Base-by-base conservation (phyloP, 495 filamentous ascomycete genomes). In the Neurospora sp. region DNA sequence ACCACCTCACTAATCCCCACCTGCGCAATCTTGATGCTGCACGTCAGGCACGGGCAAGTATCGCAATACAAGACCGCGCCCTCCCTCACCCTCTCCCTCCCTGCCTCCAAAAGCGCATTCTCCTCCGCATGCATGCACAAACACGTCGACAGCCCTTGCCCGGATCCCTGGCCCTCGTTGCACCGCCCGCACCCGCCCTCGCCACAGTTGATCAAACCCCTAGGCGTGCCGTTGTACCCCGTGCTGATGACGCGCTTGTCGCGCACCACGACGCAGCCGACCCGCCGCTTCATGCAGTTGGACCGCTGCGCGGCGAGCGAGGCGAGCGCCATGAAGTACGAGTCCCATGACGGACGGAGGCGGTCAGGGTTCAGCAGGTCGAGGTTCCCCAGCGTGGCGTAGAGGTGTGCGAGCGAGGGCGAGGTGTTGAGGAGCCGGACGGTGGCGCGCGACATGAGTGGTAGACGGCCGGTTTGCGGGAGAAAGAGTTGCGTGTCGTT, bases 31-130 rank as follows among this genome's bases (percentile, higher is more conserved):
- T 99, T 99, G 83, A 98, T 94, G 75, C 92, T 95, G 80, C 96
- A 99, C n/a, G 96, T 99, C 84, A 98, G 86, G 77, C 96, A 99
- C 14, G 96, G 96, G 77, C 96, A 98, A 80, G 96, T 99, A 80
- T 98, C 93, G 78, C 96, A 98, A 79, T 99, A 99, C 39, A 99
- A 84, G 71, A 91, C 92, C 14, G 92, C 91, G 88, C 78, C 89
- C 70, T 92, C 90, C 42, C 93, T 86, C 75, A 99, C 92, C 27
- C 96, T 86, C 81, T 98, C 96, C 75, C 95, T 86, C 1, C 96
- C 96, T 39, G 96, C 96, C 83, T 98, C 96, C 31, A 99, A 84
- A 48, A 99, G 82, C 0, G 96, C 96, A 81, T 99, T 99, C 83
- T 99, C 96, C 83, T 99, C 96, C 0, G 96, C 96, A 80, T 99